These are phyloP conservation scores for Zoysia japonica DNA, from an alignment of 176 grass and related monocot species.

Conservation along the genomic window DNA sequence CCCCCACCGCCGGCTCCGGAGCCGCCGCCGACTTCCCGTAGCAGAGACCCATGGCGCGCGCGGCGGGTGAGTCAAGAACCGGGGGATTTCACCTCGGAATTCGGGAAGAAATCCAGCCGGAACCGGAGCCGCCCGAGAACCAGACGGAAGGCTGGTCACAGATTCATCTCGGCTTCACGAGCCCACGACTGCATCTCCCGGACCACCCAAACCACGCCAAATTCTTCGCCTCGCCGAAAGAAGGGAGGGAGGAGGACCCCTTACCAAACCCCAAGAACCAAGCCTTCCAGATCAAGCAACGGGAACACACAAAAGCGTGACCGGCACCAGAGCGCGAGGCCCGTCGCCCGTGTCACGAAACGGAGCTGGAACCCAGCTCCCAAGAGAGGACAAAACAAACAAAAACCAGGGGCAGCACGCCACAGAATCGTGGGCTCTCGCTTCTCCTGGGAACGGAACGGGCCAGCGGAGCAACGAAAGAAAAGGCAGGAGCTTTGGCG, in stretches of 20 bases:
- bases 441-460: conserved; percentile 3
- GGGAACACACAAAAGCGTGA: neutral
- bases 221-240: neutral
- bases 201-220: conserved; percentile 6
- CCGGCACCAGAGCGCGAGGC: neutral
- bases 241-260: neutral
- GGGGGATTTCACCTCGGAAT: conserved; percentile 30
- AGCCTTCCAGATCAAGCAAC: neutral
- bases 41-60: conserved; percentile 80
- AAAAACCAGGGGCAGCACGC: neutral
- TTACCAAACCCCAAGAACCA: conserved; percentile 2
- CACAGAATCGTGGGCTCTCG: conserved; percentile 9
- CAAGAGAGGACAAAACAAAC: neutral
- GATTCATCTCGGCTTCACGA: conserved; percentile 37
- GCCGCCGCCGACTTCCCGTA: conserved; percentile 63
- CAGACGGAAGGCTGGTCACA: conserved; percentile 24
- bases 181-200: conserved; percentile 27
- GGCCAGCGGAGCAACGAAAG: conserved; percentile 5
- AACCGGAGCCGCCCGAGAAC: conserved; percentile 20
- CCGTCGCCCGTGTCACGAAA: neutral
- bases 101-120: neutral
- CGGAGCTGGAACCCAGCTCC: neutral
- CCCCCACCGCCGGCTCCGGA: conserved; percentile 46
- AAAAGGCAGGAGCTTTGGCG: conserved; percentile 25
- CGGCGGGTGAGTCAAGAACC: conserved; percentile 34